phyloP scores from a whole-genome alignment of 2,329 filamentous ascomycete species.

The Lojkania enalia region DNA sequence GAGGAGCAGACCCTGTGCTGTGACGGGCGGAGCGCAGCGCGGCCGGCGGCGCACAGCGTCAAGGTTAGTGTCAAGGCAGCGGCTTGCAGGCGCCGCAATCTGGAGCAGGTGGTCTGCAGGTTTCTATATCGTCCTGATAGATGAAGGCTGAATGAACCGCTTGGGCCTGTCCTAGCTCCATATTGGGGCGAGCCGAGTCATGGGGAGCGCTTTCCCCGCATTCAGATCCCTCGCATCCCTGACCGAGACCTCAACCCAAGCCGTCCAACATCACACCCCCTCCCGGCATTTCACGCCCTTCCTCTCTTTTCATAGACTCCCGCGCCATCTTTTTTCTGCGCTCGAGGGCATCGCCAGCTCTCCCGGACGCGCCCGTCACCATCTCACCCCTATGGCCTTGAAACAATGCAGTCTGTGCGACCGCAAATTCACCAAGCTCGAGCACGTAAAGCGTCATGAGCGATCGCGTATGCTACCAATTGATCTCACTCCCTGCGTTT shows the following conservation, averaged over 20 bases:
- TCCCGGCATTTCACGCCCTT: slow-evolving; percentile 23
- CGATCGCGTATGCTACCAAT: slow-evolving; percentile 53
- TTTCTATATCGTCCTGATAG: slow-evolving; percentile 27
- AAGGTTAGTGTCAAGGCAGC: slow-evolving; percentile 3
- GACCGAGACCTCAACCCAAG: slow-evolving; percentile 21
- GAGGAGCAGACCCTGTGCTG: not conserved
- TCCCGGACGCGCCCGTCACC: slow-evolving; percentile 8
- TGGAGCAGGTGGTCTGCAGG: slow-evolving; percentile 26
- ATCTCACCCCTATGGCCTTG: slow-evolving; percentile 35
- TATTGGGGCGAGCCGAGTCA: slow-evolving; percentile 35
- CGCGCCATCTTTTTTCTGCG: slow-evolving; percentile 1
- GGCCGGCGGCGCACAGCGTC: not conserved
- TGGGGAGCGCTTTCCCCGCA: slow-evolving; percentile 35
- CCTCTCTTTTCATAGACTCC: slow-evolving; percentile 14
- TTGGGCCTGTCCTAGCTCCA: slow-evolving; percentile 27
- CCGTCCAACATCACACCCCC: slow-evolving; percentile 13
- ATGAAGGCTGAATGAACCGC: slow-evolving; percentile 31
- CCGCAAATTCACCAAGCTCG: slow-evolving; percentile 59
- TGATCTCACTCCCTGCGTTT: not conserved
- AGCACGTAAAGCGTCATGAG: slow-evolving; percentile 60
- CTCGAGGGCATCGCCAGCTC: slow-evolving; percentile 14
- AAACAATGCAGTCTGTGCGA: slow-evolving; percentile 53
- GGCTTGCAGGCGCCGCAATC: slow-evolving; percentile 27
- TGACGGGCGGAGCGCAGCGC: not conserved
- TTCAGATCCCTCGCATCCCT: slow-evolving; percentile 19